Conservation (phyloP, 2,329 filamentous ascomycete genomes). For the Aspergillus aculeatinus region DNA sequence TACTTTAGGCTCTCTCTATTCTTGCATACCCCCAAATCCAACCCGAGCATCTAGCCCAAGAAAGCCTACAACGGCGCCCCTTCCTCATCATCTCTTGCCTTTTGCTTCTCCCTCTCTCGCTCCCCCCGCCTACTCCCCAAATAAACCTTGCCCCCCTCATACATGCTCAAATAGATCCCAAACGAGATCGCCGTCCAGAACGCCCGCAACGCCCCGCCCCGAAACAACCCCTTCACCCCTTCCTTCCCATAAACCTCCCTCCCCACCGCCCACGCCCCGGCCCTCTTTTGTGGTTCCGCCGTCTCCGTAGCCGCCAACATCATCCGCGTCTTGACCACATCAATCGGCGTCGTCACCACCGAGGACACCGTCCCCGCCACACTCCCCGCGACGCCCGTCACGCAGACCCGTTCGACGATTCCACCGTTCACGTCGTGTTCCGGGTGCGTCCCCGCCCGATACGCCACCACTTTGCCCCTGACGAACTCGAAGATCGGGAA, state of each 20-base stretch:
- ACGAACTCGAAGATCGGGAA: slow-evolving; percentile 82
- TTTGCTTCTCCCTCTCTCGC: slow-evolving; percentile 1
- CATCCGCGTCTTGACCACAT: slow-evolving; percentile 85
- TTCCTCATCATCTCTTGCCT: background rate
- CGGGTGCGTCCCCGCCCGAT: slow-evolving; percentile 33
- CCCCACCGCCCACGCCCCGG: slow-evolving; percentile 52
- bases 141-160: slow-evolving; percentile 75
- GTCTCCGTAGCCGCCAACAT: slow-evolving; percentile 65
- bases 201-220: slow-evolving; percentile 68
- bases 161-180: slow-evolving; percentile 81
- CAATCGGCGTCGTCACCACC: slow-evolving; percentile 80
- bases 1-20: no score
- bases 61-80: background rate
- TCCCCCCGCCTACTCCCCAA: slow-evolving; percentile 35
- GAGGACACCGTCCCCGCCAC: slow-evolving; percentile 72
- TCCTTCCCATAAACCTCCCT: slow-evolving; percentile 64
- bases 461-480: slow-evolving; percentile 54
- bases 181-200: slow-evolving; percentile 81
- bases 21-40: no score
- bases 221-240: slow-evolving; percentile 72
- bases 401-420: slow-evolving; percentile 61
- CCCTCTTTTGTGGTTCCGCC: slow-evolving; percentile 7
- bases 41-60: no score
- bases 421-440: slow-evolving; percentile 22
- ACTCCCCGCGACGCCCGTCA: slow-evolving; percentile 74